These are phyloP conservation scores for Colletotrichum neosansevieriae DNA, from an alignment of 2,329 filamentous ascomycete species.

Conservation along the genomic window DNA sequence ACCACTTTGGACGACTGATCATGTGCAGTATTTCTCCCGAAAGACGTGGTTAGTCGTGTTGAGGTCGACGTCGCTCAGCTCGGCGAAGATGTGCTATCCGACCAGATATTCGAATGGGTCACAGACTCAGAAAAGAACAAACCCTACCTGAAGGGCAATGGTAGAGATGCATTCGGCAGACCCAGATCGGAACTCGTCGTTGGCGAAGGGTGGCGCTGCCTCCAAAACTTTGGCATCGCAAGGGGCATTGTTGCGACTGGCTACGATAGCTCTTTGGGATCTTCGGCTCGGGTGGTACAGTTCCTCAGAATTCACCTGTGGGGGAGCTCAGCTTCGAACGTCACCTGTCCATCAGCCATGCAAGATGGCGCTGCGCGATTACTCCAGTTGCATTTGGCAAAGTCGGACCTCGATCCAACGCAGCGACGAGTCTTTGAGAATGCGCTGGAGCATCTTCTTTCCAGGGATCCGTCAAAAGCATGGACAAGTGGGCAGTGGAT, in stretches of 20 bases:
- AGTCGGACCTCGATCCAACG: conserved; percentile 41
- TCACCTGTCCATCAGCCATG: conserved; percentile 76
- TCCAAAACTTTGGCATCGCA: conserved; percentile 69
- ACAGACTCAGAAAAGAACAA: conserved; percentile 75
- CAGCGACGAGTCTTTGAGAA: conserved; percentile 61
- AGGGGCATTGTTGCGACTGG: conserved; percentile 60
- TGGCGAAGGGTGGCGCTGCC: conserved; percentile 73
- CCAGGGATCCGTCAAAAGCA: conserved; percentile 60
- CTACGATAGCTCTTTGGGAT: conserved; percentile 65
- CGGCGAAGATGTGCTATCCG: conserved; percentile 65
- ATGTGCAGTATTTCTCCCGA: conserved; percentile 62
- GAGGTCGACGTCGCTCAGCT: conserved; percentile 60
- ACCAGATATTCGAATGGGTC: conserved; percentile 67
- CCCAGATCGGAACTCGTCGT: conserved; percentile 71
- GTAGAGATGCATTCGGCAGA: conserved; percentile 72
- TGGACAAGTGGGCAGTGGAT: conserved; percentile 86
- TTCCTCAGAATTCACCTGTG: conserved; percentile 71
- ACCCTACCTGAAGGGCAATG: conserved; percentile 68
- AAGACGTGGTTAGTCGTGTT: conserved; percentile 52
- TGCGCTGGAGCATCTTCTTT: conserved; percentile 65
- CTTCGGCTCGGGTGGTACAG: conserved; percentile 68
- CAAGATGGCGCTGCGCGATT: conserved; percentile 71
- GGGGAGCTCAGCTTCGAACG: conserved; percentile 69
- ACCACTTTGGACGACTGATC: not conserved
- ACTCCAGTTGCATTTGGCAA: conserved; percentile 57